Percentiles rank a stretch among this genome's conserved stretches.
Conservation (phyloP, 2,329 filamentous ascomycete genomes). For the Epichloe elymi region DNA sequence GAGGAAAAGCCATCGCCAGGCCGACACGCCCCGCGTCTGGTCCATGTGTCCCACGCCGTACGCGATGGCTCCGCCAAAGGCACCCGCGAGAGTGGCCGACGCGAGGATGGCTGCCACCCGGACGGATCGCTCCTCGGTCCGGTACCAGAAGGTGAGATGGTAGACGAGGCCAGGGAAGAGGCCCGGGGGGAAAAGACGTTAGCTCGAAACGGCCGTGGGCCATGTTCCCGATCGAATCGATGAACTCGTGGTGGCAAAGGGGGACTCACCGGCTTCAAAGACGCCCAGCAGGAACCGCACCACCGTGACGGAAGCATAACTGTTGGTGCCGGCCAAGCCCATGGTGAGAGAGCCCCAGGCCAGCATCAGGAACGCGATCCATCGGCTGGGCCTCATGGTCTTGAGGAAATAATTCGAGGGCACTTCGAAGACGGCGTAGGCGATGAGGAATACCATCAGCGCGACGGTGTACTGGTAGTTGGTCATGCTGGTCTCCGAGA, state of each 20-base stretch:
- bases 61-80: conserved; percentile 60
- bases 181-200: conserved; percentile 21
- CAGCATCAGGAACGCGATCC: conserved; percentile 53
- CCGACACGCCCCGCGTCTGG: conserved; percentile 42
- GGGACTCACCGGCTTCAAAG: conserved; percentile 43
- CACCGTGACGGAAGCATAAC: conserved; percentile 48
- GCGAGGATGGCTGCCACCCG: conserved; percentile 58
- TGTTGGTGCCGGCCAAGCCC: conserved; percentile 49
- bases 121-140: conserved; percentile 55
- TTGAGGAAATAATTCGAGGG: conserved; percentile 56
- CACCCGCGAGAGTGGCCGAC: conserved; percentile 55
- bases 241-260: no score
- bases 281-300: conserved; percentile 56
- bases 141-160: conserved; percentile 67
- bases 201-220: conserved; percentile 35
- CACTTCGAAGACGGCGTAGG: conserved; percentile 48
- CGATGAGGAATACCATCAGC: conserved; percentile 48
- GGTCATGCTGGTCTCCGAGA: conserved; percentile 48
- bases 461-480: conserved; percentile 45
- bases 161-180: conserved; percentile 46
- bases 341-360: conserved; percentile 57
- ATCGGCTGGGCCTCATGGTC: conserved; percentile 47
- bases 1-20: conserved; percentile 57
- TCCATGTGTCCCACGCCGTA: conserved; percentile 64
- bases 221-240: background rate